Conservation (phyloP, 495 filamentous ascomycete species). For the Cryomyces minteri region DNA sequence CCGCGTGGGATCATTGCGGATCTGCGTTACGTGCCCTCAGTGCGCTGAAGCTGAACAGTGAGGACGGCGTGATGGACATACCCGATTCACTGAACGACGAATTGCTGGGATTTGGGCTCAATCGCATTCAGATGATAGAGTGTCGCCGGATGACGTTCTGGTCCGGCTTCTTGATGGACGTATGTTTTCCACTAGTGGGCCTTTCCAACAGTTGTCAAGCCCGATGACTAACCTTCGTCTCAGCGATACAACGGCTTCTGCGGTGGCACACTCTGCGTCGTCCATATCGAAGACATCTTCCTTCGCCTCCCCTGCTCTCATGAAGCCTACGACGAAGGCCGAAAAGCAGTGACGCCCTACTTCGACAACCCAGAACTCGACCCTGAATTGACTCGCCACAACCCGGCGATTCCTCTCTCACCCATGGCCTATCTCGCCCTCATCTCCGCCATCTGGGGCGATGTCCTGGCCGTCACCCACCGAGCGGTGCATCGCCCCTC, state of each 20-base stretch:
- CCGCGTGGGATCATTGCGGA: slow-evolving; percentile 41
- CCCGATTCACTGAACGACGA: not conserved
- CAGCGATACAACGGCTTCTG: slow-evolving; percentile 40
- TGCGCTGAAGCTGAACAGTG: slow-evolving; percentile 39
- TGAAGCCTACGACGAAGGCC: slow-evolving; percentile 35
- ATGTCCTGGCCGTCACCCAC: slow-evolving; percentile 39
- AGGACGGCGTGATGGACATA: slow-evolving; percentile 23
- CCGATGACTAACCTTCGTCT: slow-evolving; percentile 5
- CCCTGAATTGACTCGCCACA: not conserved
- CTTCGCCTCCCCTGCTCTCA: slow-evolving; percentile 41
- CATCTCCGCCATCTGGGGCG: slow-evolving; percentile 43
- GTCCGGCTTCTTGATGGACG: slow-evolving; percentile 43
- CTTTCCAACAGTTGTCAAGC: not conserved
- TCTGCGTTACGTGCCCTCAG: slow-evolving; percentile 37
- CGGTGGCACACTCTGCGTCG: slow-evolving; percentile 24
- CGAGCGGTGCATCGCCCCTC: slow-evolving; percentile 30
- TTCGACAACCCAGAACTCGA: slow-evolving; percentile 31
- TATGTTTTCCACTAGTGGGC: slow-evolving; percentile 15
- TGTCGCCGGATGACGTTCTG: slow-evolving; percentile 50
- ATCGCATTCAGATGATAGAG: slow-evolving; percentile 38
- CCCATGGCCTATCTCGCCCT: slow-evolving; percentile 41
- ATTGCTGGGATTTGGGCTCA: slow-evolving; percentile 20
- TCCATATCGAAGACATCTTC: slow-evolving; percentile 38
- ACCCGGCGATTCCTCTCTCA: slow-evolving; percentile 16
- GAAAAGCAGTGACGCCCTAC: slow-evolving; percentile 28